Evolutionary conservation across 2,329 filamentous ascomycete species (phyloP).

Genomic region (Thielaviopsis musarum): DNA sequence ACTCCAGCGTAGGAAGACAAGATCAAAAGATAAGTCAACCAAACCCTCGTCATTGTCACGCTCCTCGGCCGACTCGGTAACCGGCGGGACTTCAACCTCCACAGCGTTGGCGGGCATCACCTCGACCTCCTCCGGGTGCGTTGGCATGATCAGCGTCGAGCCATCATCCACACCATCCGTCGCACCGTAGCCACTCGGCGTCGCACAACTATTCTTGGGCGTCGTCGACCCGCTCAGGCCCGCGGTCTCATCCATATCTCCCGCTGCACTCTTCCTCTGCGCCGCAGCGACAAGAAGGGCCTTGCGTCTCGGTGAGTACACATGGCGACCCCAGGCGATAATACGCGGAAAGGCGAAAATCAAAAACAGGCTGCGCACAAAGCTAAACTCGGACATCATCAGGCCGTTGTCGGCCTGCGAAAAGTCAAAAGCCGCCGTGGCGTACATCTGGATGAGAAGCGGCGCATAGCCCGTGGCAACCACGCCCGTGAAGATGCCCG

Average conservation of each 20-base stretch:
- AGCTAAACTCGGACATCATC: constrained; percentile 38
- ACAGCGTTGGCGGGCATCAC: constrained; percentile 25
- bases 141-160: constrained; percentile 20
- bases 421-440: constrained; percentile 37
- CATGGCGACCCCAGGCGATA: constrained; percentile 28
- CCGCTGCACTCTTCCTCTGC: neutral
- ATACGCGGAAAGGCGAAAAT: constrained; percentile 36
- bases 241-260: neutral
- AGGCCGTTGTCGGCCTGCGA: constrained; percentile 37
- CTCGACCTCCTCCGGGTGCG: constrained; percentile 25
- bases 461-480: constrained; percentile 52
- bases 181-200: constrained; percentile 1
- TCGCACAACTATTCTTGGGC: constrained; percentile 2
- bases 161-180: constrained; percentile 2
- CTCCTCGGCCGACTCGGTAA: constrained; percentile 15
- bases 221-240: neutral
- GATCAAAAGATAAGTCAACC: constrained; percentile 38
- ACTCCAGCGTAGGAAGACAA: constrained; percentile 50
- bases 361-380: constrained; percentile 37
- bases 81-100: constrained; percentile 25
- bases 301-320: constrained; percentile 5
- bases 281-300: neutral
- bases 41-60: constrained; percentile 25
- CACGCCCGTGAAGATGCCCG: constrained; percentile 50
- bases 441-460: constrained; percentile 42